These are phyloP conservation scores for Adansonia rubrostipa DNA, from an alignment of 441 rosid genomes.

Conservation along the genomic window DNA sequence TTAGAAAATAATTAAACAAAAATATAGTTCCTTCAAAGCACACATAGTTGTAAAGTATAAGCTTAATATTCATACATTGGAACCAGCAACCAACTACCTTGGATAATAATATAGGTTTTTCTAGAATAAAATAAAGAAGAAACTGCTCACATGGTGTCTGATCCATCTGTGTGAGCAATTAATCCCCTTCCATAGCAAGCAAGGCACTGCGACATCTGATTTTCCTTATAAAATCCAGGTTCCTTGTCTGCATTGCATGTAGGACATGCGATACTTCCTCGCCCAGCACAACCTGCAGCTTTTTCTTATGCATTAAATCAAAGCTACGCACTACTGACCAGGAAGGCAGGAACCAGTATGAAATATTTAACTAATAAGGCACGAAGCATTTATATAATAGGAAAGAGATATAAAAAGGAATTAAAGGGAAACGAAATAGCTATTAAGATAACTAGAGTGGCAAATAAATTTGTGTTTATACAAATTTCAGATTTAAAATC, in stretches of 20 bases:
- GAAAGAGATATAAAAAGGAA: neutral
- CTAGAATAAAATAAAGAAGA: conserved; percentile 12
- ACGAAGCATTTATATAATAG: neutral
- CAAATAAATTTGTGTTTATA: conserved; percentile 3
- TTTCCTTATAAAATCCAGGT: conserved; percentile 78
- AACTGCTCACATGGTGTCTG: conserved; percentile 75
- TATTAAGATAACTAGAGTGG: neutral
- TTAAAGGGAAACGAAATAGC: neutral
- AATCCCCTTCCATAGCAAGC: conserved; percentile 89
- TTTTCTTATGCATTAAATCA: conserved; percentile 30
- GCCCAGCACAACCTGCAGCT: conserved; percentile 71
- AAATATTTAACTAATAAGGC: neutral
- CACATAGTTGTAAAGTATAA: neutral
- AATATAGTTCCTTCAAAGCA: neutral
- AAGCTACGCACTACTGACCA: conserved; percentile 16
- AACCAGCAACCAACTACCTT: neutral
- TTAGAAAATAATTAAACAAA: neutral
- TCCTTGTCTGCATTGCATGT: conserved; percentile 79
- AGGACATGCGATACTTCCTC: conserved; percentile 69
- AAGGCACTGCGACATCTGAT: conserved; percentile 68
- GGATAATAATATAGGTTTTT: neutral
- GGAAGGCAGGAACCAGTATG: neutral
- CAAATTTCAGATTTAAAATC: conserved; percentile 9
- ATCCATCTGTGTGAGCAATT: conserved; percentile 90
- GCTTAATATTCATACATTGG: neutral